A percentile compares a stretch with the other conserved stretches of the same genome.
Evolutionary conservation across 2,329 filamentous ascomycete genomes (phyloP).

Genomic region (Ascocoryne sarcoides): DNA sequence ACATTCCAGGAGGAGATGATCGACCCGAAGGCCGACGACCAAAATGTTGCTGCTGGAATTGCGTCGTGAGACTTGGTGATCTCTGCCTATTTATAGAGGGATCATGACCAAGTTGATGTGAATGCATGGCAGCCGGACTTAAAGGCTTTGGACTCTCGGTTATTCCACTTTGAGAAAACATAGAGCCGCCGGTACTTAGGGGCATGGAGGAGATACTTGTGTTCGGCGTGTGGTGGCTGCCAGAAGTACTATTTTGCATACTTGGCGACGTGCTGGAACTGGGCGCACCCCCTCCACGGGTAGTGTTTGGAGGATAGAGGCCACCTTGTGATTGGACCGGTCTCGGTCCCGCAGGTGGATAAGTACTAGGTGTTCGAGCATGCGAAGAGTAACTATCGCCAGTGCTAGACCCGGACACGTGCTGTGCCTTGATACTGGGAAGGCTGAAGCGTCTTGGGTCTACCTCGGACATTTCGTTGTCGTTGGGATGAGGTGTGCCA

Average conservation of each 20-base stretch:
- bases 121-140: slow-evolving; percentile 47
- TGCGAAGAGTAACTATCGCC: slow-evolving; percentile 40
- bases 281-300: slow-evolving; percentile 38
- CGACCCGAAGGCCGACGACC: slow-evolving; percentile 48
- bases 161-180: slow-evolving; percentile 65
- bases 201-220: slow-evolving; percentile 42
- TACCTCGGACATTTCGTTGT: slow-evolving; percentile 51
- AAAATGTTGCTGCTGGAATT: slow-evolving; percentile 56
- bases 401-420: slow-evolving; percentile 42
- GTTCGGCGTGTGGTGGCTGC: slow-evolving; percentile 36
- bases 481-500: slow-evolving; percentile 42
- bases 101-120: slow-evolving; percentile 44
- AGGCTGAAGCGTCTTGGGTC: slow-evolving; percentile 58
- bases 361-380: slow-evolving; percentile 64
- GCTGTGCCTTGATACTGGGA: slow-evolving; percentile 66
- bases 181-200: slow-evolving; percentile 36
- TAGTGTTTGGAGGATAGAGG: slow-evolving; percentile 54
- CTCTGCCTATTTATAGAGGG: slow-evolving; percentile 45
- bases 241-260: slow-evolving; percentile 29
- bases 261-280: slow-evolving; percentile 48
- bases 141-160: slow-evolving; percentile 84
- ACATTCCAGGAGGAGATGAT: slow-evolving; percentile 34
- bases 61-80: slow-evolving; percentile 57
- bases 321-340: slow-evolving; percentile 41
- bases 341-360: slow-evolving; percentile 57